These are phyloP conservation scores for Ceratocystiopsis minuta DNA, from an alignment of 2,329 filamentous ascomycete species.

Conservation along the genomic window DNA sequence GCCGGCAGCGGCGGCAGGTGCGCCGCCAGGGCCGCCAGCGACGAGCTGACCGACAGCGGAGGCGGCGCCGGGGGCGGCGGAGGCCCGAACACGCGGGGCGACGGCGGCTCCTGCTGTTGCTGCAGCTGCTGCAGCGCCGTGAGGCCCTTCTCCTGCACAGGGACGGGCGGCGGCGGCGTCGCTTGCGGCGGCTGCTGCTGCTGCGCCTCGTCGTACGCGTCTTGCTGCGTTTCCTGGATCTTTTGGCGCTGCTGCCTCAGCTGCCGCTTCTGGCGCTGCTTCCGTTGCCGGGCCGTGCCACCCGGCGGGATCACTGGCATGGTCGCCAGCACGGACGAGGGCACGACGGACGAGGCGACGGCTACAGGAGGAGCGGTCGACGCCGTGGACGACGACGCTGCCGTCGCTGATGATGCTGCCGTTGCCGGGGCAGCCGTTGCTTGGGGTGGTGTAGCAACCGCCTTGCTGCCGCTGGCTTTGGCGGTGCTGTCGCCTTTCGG, in stretches of 20 bases:
- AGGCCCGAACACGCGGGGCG: slow-evolving; percentile 8
- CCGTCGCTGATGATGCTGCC: too few relatives aligned
- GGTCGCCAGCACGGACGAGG: background rate
- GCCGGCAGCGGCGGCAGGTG: slow-evolving; percentile 5
- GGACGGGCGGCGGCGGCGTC: background rate
- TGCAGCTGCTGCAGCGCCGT: background rate
- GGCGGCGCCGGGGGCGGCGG: slow-evolving; percentile 4
- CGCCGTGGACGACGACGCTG: background rate
- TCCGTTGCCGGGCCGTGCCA: slow-evolving; percentile 9
- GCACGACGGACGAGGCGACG: background rate
- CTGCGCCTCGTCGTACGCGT: slow-evolving; percentile 1
- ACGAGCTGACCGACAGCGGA: slow-evolving; percentile 2
- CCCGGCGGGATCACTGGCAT: slow-evolving; percentile 3
- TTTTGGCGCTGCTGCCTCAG: slow-evolving; percentile 9
- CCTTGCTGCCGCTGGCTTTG: too few relatives aligned
- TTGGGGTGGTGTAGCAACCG: too few relatives aligned
- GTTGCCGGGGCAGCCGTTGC: too few relatives aligned
- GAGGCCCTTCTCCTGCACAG: too few relatives aligned
- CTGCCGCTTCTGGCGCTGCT: slow-evolving; percentile 10
- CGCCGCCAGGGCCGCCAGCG: slow-evolving; percentile 6
- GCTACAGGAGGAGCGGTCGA: too few relatives aligned
- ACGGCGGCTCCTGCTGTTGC: background rate
- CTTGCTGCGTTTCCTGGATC: slow-evolving; percentile 7
- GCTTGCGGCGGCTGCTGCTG: background rate
- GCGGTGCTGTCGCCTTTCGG: too few relatives aligned